Base-by-base conservation (phyloP, 306 rosid species). In the Lupinus albus region DNA sequence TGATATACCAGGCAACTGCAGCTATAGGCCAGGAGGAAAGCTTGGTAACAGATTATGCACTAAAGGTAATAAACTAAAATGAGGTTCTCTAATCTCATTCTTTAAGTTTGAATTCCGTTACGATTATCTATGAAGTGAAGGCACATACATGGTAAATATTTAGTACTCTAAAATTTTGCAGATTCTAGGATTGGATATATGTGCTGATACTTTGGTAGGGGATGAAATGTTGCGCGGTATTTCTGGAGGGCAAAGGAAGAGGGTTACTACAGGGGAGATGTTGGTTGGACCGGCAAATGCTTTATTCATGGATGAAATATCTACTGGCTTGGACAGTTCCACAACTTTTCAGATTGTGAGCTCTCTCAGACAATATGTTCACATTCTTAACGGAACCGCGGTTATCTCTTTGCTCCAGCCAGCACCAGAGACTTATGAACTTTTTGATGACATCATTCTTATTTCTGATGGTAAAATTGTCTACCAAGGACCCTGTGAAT, bases 181-280 rank as follows among this genome's bases (percentile, higher is more conserved):
- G 98, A 79, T 89, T 14, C 76, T 92, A 64, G 98, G 98, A 58
- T 74, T 92, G 78, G 98, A 92, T 53, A 49, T 77, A 9, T 92
- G 98, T 75, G 86, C 96, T 38, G 91, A 92, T 60, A 89, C 85
- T 15, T 68, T 86, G 67, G 89, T 92, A 14, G 98, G 98, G 41
- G 81, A 84, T 76, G 86, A 80, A 10, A 87, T 87, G 93, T 20
- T 83, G 65, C 79, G 98, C 0, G 98, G 98, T 16, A 84, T 92
- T 20, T 92, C 98, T 7, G 98, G 98, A 33, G 98, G 98, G 13
- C 87, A 92, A 68, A 87, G 86, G 75, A 92, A 92, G 74, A 80
- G 98, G 6, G 83, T 92, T 1, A 92, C 98, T 1, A 87, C 89
- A 61, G 91, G 85, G 41, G 91, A 85, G 61, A 85, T 85, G 91